phyloP scores from a whole-genome alignment of 345 rosid genomes.

The Physaria fendleri region DNA sequence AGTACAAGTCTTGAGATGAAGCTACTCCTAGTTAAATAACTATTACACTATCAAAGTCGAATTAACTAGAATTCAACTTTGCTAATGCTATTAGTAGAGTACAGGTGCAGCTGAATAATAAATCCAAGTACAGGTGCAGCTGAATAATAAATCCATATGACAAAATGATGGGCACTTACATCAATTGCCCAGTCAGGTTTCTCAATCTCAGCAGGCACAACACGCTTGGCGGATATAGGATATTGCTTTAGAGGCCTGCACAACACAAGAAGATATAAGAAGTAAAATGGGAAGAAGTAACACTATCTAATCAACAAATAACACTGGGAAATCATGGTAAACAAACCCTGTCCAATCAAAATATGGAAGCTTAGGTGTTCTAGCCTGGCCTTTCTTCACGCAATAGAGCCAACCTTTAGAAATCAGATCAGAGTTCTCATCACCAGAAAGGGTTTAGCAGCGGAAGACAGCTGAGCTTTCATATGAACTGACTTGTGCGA shows the following conservation, averaged over 20 bases:
- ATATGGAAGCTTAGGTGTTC: conserved; percentile 60
- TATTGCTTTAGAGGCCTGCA: conserved; percentile 69
- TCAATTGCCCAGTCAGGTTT: conserved; percentile 90
- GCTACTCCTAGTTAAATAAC: not conserved
- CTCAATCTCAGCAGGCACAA: conserved; percentile 59
- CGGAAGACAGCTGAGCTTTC: conserved; percentile 56
- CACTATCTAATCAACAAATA: not conserved
- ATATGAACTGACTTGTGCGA: conserved; percentile 77
- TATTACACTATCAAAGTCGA: not conserved
- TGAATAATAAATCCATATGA: not conserved
- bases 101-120: not conserved
- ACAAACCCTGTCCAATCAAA: conserved; percentile 96
- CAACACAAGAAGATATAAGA: conserved; percentile 13
- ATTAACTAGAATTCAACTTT: not conserved
- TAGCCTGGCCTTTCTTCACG: conserved; percentile 61
- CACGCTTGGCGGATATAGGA: conserved; percentile 60
- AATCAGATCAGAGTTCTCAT: conserved; percentile 32
- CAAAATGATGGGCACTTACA: conserved; percentile 43
- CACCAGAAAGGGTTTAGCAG: conserved; percentile 38
- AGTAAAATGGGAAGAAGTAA: not conserved
- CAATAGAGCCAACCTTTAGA: conserved; percentile 78
- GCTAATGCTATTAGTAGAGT: not conserved
- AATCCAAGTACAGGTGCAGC: not conserved
- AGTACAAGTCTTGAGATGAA: not conserved
- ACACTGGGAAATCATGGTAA: not conserved